Evolutionary conservation across 2,329 filamentous ascomycete species (phyloP).

Genomic region (Claviceps sp.): DNA sequence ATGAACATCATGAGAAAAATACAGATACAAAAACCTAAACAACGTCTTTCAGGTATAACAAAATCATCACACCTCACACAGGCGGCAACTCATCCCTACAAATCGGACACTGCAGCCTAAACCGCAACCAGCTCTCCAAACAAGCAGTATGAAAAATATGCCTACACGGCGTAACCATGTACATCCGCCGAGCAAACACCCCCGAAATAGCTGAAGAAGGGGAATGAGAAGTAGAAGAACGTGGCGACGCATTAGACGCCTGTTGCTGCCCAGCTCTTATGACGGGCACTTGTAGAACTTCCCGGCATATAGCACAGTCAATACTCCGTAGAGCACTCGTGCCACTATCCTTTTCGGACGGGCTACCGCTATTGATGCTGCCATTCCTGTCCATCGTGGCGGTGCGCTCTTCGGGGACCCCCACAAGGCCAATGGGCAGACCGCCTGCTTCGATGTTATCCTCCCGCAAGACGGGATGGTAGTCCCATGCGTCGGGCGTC

Average conservation of each 20-base stretch:
- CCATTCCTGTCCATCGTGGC: neutral
- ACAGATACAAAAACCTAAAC: too few species aligned
- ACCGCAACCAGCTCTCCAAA: slow-evolving; percentile 92
- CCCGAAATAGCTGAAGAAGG: slow-evolving; percentile 38
- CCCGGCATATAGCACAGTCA: slow-evolving; percentile 92
- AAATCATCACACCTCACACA: slow-evolving; percentile 35
- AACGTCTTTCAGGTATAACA: too few species aligned
- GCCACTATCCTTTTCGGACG: slow-evolving; percentile 5
- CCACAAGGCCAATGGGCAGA: slow-evolving; percentile 59
- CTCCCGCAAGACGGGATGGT: slow-evolving; percentile 78
- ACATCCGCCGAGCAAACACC: slow-evolving; percentile 65
- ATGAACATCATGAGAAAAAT: too few species aligned
- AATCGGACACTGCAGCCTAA: slow-evolving; percentile 85
- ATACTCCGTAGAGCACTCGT: slow-evolving; percentile 34
- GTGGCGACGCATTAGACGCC: neutral
- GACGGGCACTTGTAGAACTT: slow-evolving; percentile 79
- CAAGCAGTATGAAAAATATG: slow-evolving; percentile 92
- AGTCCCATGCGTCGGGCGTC: slow-evolving; percentile 75
- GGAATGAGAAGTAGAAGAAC: neutral
- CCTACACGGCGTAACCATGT: slow-evolving; percentile 95
- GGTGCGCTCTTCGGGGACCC: slow-evolving; percentile 6
- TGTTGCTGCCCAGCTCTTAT: slow-evolving; percentile 39
- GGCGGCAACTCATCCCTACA: slow-evolving; percentile 83
- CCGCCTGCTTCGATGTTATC: slow-evolving; percentile 69
- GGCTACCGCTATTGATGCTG: neutral